Evolutionary conservation across 441 rosid species (phyloP).

Genomic region (Gossypium trilobum): DNA sequence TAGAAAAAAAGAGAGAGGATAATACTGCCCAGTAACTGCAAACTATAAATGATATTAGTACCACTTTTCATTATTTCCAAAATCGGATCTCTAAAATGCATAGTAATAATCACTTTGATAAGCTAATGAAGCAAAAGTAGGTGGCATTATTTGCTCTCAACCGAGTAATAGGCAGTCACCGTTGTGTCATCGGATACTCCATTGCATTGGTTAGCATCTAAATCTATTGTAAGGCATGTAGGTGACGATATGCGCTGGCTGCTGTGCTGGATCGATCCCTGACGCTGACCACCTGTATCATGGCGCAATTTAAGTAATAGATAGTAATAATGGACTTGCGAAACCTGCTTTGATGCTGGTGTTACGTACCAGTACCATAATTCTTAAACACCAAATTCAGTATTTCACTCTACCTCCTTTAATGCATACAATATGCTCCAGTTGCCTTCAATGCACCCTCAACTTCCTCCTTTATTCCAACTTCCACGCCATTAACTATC

Average conservation of each 20-base stretch:
- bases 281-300: background rate
- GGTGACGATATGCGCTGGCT: background rate
- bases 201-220: background rate
- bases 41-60: background rate
- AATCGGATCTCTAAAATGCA: background rate
- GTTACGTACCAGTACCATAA: background rate
- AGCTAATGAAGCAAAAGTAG: background rate
- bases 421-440: background rate
- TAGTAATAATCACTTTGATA: background rate
- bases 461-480: conserved; percentile 4
- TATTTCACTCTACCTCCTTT: background rate
- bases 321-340: background rate
- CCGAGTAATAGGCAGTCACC: background rate
- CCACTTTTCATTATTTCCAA: background rate
- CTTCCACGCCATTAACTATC: background rate
- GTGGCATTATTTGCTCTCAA: background rate
- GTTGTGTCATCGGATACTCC: background rate
- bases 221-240: background rate
- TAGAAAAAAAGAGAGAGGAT: background rate
- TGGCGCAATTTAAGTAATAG: background rate
- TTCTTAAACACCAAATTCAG: background rate
- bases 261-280: background rate
- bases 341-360: background rate
- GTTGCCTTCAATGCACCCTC: conserved; percentile 15
- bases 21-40: background rate